Conservation (phyloP, 2,329 filamentous ascomycete species). For the Trichoderma cornu-damae region DNA sequence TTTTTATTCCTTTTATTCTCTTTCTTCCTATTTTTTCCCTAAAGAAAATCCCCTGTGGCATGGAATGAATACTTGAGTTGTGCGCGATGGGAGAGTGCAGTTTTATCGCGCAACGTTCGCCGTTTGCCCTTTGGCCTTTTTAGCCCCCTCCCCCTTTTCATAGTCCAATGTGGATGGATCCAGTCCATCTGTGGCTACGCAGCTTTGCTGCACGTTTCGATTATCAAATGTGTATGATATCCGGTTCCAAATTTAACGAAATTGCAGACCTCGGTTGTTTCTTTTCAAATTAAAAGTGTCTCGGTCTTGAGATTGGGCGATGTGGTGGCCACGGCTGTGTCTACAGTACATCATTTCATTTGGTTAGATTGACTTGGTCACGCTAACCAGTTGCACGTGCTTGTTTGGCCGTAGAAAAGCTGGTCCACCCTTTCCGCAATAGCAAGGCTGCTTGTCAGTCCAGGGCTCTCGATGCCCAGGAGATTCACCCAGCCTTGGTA, state of each 20-base stretch:
- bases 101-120: neutral
- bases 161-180: neutral
- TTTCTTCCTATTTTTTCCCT: neutral
- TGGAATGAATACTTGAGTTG: constrained; percentile 1
- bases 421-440: constrained; percentile 70
- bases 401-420: constrained; percentile 40
- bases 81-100: neutral
- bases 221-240: constrained; percentile 13
- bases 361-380: no score
- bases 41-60: neutral
- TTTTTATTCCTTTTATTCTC: neutral
- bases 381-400: neutral
- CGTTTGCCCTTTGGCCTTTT: constrained; percentile 10
- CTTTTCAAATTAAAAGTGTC: neutral
- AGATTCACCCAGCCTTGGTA: constrained; percentile 82
- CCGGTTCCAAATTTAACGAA: constrained; percentile 3
- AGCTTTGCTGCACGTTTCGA: neutral
- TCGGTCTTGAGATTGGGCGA: neutral
- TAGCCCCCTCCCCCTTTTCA: neutral
- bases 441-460: constrained; percentile 78
- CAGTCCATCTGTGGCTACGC: constrained; percentile 7
- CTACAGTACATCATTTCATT: no score
- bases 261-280: neutral
- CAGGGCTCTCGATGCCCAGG: constrained; percentile 88
- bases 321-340: neutral